Conservation (phyloP, 1,284 basidiomycete species). For the Amylostereum areolatum region DNA sequence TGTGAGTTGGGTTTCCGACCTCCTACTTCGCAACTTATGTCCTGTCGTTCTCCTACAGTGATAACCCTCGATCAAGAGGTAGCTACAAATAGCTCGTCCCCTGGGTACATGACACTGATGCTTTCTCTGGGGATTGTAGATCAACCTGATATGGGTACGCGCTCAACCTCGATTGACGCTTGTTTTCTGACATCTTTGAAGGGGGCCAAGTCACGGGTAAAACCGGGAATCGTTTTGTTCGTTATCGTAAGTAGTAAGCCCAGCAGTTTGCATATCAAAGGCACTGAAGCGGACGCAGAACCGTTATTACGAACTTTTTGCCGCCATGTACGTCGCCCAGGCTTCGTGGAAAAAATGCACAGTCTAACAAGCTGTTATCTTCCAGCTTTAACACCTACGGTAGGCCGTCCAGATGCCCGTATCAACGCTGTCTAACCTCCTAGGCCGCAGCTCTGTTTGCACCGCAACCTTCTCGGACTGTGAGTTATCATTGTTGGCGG, state of each 20-base stretch:
- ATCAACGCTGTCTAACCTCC: too few relatives aligned
- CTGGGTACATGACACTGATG: neutral
- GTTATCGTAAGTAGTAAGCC: neutral
- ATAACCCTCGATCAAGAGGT: constrained; percentile 1
- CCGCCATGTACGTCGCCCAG: neutral
- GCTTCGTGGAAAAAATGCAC: too few relatives aligned
- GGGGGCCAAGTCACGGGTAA: too few relatives aligned
- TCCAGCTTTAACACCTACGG: constrained; percentile 1
- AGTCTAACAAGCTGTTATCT: neutral
- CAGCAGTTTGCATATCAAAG: too few relatives aligned
- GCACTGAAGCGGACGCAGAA: too few relatives aligned
- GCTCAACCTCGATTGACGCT: neutral
- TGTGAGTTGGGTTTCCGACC: neutral
- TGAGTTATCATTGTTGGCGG: too few relatives aligned
- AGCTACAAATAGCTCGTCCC: too few relatives aligned
- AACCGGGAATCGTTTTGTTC: neutral
- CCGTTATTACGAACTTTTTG: constrained; percentile 1
- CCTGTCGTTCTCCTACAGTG: neutral
- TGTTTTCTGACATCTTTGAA: too few relatives aligned
- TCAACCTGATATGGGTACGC: constrained; percentile 1
- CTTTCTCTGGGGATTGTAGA: neutral
- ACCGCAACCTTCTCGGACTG: too few relatives aligned
- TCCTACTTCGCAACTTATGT: neutral
- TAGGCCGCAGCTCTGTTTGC: too few relatives aligned
- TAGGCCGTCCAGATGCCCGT: neutral